Conservation (phyloP, 805 yeast genomes). For the Yarrowia sp. region DNA sequence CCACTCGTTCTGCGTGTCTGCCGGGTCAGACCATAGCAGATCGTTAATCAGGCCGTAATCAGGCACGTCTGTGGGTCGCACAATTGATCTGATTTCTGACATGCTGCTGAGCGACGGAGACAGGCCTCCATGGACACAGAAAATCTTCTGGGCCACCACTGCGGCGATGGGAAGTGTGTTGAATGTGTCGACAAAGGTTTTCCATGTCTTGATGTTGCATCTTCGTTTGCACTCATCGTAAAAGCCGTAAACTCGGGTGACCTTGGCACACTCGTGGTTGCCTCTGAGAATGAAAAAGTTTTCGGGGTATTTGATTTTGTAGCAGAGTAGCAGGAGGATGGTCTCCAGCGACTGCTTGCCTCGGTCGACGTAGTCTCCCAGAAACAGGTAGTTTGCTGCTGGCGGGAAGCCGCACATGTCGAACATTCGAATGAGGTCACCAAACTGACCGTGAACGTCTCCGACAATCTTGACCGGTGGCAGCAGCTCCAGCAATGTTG, state of each 20-base stretch:
- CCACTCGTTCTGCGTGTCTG: conserved; percentile 80
- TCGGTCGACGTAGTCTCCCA: conserved; percentile 97
- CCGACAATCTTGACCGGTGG: conserved; percentile 87
- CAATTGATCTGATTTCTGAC: conserved; percentile 72
- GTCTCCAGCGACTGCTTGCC: conserved; percentile 97
- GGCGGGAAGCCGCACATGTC: conserved; percentile 98
- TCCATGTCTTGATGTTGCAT: conserved; percentile 91
- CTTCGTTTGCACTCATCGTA: conserved; percentile 97
- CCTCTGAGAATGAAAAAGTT: conserved; percentile 91
- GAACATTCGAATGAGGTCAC: conserved; percentile 84
- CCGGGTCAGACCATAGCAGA: conserved; percentile 81
- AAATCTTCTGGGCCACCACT: conserved; percentile 90
- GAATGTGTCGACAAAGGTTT: conserved; percentile 87
- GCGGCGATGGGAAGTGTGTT: conserved; percentile 95
- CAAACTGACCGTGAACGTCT: conserved; percentile 96
- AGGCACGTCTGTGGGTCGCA: conserved; percentile 83
- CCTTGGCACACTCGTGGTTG: conserved; percentile 96
- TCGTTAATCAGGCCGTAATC: conserved; percentile 78
- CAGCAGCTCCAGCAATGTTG: conserved; percentile 79
- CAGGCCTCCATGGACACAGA: conserved; percentile 84
- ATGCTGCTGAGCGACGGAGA: conserved; percentile 70
- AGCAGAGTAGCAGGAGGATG: conserved; percentile 78
- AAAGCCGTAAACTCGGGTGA: conserved; percentile 94
- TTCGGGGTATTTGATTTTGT: conserved; percentile 94
- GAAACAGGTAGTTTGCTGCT: conserved; percentile 80